Percentiles rank a stretch among this genome's conserved stretches.
Conservation (phyloP, 768 basidiomycete species). For the Suillus hirtellus region DNA sequence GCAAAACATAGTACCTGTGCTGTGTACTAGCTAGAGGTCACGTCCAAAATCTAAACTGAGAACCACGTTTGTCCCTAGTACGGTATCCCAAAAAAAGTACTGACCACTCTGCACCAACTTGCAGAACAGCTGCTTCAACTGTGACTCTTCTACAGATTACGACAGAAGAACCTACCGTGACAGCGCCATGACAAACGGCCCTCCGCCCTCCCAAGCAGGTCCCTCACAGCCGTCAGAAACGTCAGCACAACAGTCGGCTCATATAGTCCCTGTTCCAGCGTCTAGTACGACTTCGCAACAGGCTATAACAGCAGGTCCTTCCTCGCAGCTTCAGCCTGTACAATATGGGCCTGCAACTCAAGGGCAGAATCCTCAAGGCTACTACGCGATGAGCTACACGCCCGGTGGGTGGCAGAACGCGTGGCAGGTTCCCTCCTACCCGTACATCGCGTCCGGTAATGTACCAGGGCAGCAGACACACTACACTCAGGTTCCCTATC, state of each 20-base stretch:
- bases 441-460: slow-evolving; percentile 30
- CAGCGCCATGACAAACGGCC: slow-evolving; percentile 39
- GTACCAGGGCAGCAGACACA: slow-evolving; percentile 35
- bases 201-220: slow-evolving; percentile 42
- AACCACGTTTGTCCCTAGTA: background rate
- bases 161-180: background rate
- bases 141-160: background rate
- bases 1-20: background rate
- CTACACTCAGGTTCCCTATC: slow-evolving; percentile 35
- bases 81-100: background rate
- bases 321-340: slow-evolving; percentile 21
- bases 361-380: slow-evolving; percentile 30
- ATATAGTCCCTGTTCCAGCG: slow-evolving; percentile 15
- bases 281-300: slow-evolving; percentile 13
- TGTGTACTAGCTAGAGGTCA: too few relatives aligned
- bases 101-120: background rate
- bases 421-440: slow-evolving; percentile 35
- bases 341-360: slow-evolving; percentile 19
- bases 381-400: slow-evolving; percentile 35
- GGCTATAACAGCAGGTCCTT: slow-evolving; percentile 17
- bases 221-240: slow-evolving; percentile 31
- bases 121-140: background rate
- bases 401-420: slow-evolving; percentile 34
- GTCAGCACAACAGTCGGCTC: slow-evolving; percentile 6
- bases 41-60: background rate